Evolutionary conservation across 768 basidiomycete genomes (phyloP), one percentile per base, ranked within the genome.

Genomic region (Amyloporia xantha): DNA sequence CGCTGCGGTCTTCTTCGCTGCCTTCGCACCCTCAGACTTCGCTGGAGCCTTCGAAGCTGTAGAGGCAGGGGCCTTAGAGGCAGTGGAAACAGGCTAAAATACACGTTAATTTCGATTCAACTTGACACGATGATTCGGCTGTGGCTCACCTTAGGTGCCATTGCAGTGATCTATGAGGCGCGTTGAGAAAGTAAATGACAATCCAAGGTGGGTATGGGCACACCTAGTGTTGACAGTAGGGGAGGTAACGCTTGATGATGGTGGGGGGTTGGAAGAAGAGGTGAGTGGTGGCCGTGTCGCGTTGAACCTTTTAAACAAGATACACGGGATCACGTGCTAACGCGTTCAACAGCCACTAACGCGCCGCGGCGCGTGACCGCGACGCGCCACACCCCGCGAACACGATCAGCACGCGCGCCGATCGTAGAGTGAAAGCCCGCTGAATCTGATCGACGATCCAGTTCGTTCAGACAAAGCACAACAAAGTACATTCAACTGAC

Each of bases 51-150:
- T 74, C 56, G 61, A 68, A 51, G 71, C 59, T 27, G 62, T 60
- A 24, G 70, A 70, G 35, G 68, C 76, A 50, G 81, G 79, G 51
- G 79, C 78, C 67, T 81, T 81, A 63, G 70, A 76, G 24, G 77
- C 77, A 44, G 77, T 77, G 37, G 78, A 79, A 42, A 69, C 68
- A 54, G 76, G 77, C 52, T 63, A 47, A 3, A 25, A 42, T 4
- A 44, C 47, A 44, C 28, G 50, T 47, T 37, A 52, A 13, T 11
- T 23, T 15, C 15, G 12, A 19, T n/a, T n/a, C n/a, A n/a, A n/a
- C n/a, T n/a, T 15, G 23, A 54, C 43, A 30, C 24, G 33, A 39
- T 27, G 11, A 39, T 27, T 30, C 44, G 15, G 10, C 44, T 30
- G 20, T 30, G 44, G 47, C 50, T 49, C 46, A 63, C 62, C 57